Conservation (phyloP, 768 basidiomycete genomes). For the Serendipita sp. region DNA sequence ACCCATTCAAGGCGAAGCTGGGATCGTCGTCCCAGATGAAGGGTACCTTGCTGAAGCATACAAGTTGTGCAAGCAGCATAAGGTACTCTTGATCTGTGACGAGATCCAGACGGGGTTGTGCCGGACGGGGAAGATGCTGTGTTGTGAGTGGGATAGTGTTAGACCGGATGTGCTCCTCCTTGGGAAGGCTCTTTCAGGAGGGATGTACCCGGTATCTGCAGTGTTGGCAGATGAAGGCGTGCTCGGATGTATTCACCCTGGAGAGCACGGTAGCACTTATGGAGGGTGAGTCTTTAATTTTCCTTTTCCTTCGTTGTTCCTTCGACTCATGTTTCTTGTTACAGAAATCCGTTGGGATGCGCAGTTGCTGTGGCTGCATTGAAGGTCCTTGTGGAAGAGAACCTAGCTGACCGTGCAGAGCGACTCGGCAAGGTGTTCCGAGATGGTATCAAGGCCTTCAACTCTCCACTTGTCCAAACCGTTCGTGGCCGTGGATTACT, state of each 20-base stretch:
- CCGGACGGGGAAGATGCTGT: conserved; percentile 88
- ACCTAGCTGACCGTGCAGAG: conserved; percentile 65
- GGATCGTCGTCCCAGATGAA: conserved; percentile 79
- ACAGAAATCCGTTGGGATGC: conserved; percentile 82
- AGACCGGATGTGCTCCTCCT: conserved; percentile 85
- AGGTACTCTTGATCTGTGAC: conserved; percentile 92
- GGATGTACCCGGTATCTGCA: conserved; percentile 93
- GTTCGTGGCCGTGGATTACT: conserved; percentile 81
- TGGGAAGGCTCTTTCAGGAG: conserved; percentile 94
- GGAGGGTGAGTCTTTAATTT: conserved; percentile 51
- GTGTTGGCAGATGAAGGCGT: conserved; percentile 82
- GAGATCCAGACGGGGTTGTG: conserved; percentile 96
- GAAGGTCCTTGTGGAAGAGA: conserved; percentile 77
- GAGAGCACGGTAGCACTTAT: conserved; percentile 93
- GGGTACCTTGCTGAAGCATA: conserved; percentile 72
- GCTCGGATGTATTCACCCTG: conserved; percentile 88
- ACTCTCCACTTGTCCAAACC: conserved; percentile 52
- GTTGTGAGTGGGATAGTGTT: conserved; percentile 71
- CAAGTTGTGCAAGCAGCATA: conserved; percentile 78
- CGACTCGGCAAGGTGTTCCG: conserved; percentile 73
- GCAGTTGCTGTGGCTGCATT: conserved; percentile 92
- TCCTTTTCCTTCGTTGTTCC: background rate
- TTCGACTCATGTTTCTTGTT: background rate
- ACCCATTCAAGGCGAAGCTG: conserved; percentile 98
- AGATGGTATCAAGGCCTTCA: conserved; percentile 36